These are phyloP conservation scores for Nyssa sinensis DNA, from an alignment of 148 eudicot species.

Conservation along the genomic window DNA sequence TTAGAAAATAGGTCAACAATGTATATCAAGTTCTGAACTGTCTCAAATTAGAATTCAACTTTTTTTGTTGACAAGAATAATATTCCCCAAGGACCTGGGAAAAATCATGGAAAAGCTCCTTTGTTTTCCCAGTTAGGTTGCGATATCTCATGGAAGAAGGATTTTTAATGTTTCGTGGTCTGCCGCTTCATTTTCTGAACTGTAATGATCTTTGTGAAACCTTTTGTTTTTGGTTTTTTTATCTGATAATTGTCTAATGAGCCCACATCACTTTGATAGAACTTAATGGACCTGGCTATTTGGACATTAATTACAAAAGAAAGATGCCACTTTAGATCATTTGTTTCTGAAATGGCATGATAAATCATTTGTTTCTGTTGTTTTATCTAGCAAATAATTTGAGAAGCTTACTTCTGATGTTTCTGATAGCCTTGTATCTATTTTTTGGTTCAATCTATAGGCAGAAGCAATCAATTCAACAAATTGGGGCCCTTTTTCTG, in stretches of 20 bases:
- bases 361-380: not conserved
- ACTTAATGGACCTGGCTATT: not conserved
- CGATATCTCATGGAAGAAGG: not conserved
- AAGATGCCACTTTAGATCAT: not conserved
- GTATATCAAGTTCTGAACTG: too few relatives aligned
- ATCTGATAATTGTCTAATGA: not conserved
- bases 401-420: not conserved
- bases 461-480: conserved; percentile 94
- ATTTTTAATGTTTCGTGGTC: not conserved
- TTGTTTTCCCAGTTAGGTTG: conserved; percentile 1
- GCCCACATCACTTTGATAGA: not conserved
- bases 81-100: not conserved
- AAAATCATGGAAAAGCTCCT: not conserved
- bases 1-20: too few relatives aligned
- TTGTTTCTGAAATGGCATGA: not conserved
- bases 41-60: not conserved
- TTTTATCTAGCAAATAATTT: not conserved
- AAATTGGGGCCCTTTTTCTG: conserved; percentile 88
- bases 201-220: not conserved
- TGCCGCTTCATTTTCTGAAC: not conserved
- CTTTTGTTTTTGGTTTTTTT: not conserved
- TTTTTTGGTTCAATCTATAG: conserved; percentile 34
- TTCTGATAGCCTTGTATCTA: conserved; percentile 9
- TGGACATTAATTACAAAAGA: not conserved
- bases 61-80: not conserved